phyloP scores from a whole-genome alignment of 1,139 yeast genomes.

The Blastobotrys ciferrii region DNA sequence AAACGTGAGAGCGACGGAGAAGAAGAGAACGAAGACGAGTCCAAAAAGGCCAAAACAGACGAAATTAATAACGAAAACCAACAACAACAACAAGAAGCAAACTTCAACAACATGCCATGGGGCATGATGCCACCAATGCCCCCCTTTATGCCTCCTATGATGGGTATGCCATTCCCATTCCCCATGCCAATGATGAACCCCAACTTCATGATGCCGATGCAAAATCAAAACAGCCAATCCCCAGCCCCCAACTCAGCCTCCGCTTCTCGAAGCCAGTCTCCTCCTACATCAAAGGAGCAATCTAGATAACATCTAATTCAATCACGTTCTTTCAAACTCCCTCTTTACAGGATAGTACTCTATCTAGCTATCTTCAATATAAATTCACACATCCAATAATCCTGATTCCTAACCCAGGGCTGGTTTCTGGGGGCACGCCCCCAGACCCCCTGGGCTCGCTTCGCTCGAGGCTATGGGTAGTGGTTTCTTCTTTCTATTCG shows the following conservation, averaged over 20 bases:
- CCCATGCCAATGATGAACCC: conserved; percentile 19
- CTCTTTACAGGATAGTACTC: too few species aligned
- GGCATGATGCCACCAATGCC: conserved; percentile 22
- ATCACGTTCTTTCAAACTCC: too few species aligned
- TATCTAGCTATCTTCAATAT: too few species aligned
- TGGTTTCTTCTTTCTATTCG: too few species aligned
- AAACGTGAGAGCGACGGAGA: conserved; percentile 21
- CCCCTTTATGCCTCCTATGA: conserved; percentile 22
- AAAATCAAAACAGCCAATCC: conserved; percentile 2
- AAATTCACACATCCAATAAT: too few species aligned
- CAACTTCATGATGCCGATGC: conserved; percentile 20
- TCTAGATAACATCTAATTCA: not conserved
- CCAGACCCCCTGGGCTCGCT: too few species aligned
- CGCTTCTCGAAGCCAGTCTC: conserved; percentile 1
- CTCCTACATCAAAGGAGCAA: not conserved
- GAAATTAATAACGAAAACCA: conserved; percentile 11
- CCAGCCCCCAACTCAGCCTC: not conserved
- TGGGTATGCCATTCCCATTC: conserved; percentile 20
- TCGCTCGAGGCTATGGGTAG: too few species aligned
- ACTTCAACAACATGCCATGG: conserved; percentile 16
- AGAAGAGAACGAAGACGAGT: conserved; percentile 12
- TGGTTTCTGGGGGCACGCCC: too few species aligned
- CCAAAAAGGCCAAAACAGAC: conserved; percentile 14
- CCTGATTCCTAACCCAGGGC: too few species aligned
- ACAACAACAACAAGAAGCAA: not conserved